Percentiles rank a stretch among this genome's conserved stretches.
Conservation (phyloP, 2,329 filamentous ascomycete genomes). For the Westerdykella aurantiaca region DNA sequence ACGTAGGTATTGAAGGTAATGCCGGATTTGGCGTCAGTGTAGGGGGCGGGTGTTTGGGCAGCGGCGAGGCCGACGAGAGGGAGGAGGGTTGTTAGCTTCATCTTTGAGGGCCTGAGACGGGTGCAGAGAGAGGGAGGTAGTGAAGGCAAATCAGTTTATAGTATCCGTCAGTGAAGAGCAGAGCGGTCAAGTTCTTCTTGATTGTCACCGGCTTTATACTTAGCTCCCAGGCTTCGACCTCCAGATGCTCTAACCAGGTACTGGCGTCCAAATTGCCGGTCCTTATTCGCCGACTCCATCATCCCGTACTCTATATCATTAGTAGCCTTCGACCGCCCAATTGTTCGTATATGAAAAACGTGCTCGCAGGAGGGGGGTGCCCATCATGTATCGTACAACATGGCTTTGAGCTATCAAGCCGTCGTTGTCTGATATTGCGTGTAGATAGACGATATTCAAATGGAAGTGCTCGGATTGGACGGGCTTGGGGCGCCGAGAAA, state of each 20-base stretch:
- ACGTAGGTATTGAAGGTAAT: constrained; percentile 24
- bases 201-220: background rate
- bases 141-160: background rate
- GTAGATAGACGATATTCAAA: background rate
- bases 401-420: background rate
- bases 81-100: constrained; percentile 17
- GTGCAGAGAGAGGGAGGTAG: background rate
- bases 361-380: no score
- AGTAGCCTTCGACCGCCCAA: background rate
- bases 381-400: no score
- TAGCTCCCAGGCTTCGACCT: background rate
- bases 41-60: constrained; percentile 17
- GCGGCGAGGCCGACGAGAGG: constrained; percentile 7
- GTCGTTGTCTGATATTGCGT: background rate
- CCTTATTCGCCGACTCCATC: background rate
- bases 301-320: background rate
- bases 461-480: background rate
- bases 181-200: no score
- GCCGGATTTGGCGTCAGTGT: constrained; percentile 24
- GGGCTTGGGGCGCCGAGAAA: background rate
- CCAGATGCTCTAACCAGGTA: background rate
- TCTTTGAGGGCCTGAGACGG: constrained; percentile 3
- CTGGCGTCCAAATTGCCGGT: background rate
- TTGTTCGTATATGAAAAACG: no score
- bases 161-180: background rate